Evolutionary conservation across 2,329 filamentous ascomycete species (phyloP), one percentile per base, ranked within the genome.

Genomic region (Acarospora socialis): DNA sequence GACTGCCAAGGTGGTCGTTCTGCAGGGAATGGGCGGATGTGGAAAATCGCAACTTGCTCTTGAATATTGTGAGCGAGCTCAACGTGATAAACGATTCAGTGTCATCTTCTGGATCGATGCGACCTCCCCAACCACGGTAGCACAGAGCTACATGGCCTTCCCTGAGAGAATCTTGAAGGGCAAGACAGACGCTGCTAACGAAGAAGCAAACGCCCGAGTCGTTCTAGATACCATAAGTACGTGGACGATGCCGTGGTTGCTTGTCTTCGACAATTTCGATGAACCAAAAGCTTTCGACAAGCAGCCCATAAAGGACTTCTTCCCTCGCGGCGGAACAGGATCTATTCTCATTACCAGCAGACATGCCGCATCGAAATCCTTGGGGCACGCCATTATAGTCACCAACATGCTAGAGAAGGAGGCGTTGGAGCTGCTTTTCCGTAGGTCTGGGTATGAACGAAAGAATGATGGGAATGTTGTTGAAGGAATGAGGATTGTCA

Each of bases 21-120:
- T 32, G 23, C 21, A n/a, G 9, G 30, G 23, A 12, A 34, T 32
- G 28, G 27, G 12, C 8, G 32, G 32, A 15, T 13, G n/a, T 9
- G 32, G 32, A 6, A 34, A 34, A 18, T 33, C 32, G 13, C 32
- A 34, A 16, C 13, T 34, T 8, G 28, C 32, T 28, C 10, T 33
- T 15, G 17, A 39, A 12, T 25, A 23, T 24, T 30, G 34, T 22
- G 10, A 16, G 17, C 9, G 26, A 23, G 16, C 14, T 16, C 9
- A 47, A 47, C 26, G 48, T 46, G 13, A 9, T 9, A n/a, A 14
- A 16, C 4, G 38, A 42, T 4, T 43, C 31, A 10, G 33, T 28
- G 7, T 17, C 10, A 13, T 34, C 28, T 24, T 34, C 27, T 34
- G 32, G 32, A 6, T 34, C 7, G 32, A 34, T 21, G 32, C 32